Base-by-base conservation (phyloP, 805 yeast genomes). In the Candida methanosorbosa region DNA sequence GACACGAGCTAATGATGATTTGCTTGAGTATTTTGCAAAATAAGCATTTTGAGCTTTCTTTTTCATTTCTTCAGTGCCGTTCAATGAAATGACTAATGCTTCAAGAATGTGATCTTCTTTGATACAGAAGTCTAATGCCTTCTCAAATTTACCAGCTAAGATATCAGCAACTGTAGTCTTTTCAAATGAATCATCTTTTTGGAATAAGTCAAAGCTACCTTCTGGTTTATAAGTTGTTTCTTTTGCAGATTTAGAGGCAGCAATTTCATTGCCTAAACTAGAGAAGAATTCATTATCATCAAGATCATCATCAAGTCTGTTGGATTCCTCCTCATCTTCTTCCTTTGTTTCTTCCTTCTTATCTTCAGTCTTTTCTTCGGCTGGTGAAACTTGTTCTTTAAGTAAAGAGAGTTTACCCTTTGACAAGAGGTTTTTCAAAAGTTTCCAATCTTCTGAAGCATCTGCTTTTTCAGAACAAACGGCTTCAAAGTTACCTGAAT, bases 11-110 rank as follows among this genome's bases (percentile, higher is more conserved):
- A 84, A 66, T 4, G 79, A 59, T 27, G 75, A 63, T 8, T 66
- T 42, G 4, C 58, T 46, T 16, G 75, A 75, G 42, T 71, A 63
- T 45, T 75, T 72, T 24, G 67, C 49, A 59, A 87, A 81, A 55
- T 80, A 92, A 14, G 81, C 79, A 49, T 73, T 69, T 48, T 72
- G 77, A 4, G 81, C 96, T 45, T 75, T 74, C 35, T 72, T 67
- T 45, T 82, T 81, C 52, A 79, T 64, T 4, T 66, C 67, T 15
- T 72, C 76, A 14, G 76, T 56, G 3, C 80, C 84, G 47, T 77
- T 75, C 49, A 82, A 59, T 0, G 97, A 84, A 40, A 92, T 68
- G 19, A 88, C 63, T 45, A 88, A 68, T 4, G 97, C 96, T 54
- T 92, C 97, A 17, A 72, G 56, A 17, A 86, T 57, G 39, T 72